A percentile compares a stretch with the other conserved stretches of the same genome.
These are phyloP conservation scores for Saccharomyces kudriavzevii DNA, from an alignment of 805 yeast genomes.

Conservation along the genomic window DNA sequence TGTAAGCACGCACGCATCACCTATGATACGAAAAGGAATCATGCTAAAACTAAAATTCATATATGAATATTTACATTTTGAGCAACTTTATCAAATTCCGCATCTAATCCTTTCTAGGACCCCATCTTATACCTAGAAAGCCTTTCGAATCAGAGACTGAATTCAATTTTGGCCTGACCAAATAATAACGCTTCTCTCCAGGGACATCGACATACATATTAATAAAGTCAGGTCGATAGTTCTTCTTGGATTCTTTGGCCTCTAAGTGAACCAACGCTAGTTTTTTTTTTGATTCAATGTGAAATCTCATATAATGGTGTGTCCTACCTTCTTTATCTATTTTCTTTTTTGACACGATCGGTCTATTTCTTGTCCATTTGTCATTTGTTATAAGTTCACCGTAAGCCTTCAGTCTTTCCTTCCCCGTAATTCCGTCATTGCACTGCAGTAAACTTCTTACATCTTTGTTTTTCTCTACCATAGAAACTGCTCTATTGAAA, in stretches of 20 bases:
- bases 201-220: constrained; percentile 72
- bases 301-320: constrained; percentile 76
- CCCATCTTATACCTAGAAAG: constrained; percentile 81
- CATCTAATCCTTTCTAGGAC: constrained; percentile 51
- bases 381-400: constrained; percentile 63
- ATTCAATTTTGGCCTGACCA: constrained; percentile 56
- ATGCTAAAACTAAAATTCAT: neutral
- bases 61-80: neutral
- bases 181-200: constrained; percentile 57
- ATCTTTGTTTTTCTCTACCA: constrained; percentile 59
- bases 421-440: constrained; percentile 32
- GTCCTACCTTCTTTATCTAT: constrained; percentile 71
- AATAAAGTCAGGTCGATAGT: constrained; percentile 59
- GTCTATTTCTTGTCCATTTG: constrained; percentile 84
- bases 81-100: constrained; percentile 4
- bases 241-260: constrained; percentile 56
- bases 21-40: neutral
- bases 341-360: constrained; percentile 54
- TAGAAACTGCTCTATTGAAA: constrained; percentile 75
- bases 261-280: constrained; percentile 73
- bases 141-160: constrained; percentile 43
- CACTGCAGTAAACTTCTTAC: constrained; percentile 53
- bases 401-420: constrained; percentile 67
- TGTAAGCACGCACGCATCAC: neutral
- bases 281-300: constrained; percentile 61